Percentiles rank a stretch among this genome's conserved stretches.
phyloP scores from a whole-genome alignment of 805 yeast genomes.

The Torulaspora delbrueckii region DNA sequence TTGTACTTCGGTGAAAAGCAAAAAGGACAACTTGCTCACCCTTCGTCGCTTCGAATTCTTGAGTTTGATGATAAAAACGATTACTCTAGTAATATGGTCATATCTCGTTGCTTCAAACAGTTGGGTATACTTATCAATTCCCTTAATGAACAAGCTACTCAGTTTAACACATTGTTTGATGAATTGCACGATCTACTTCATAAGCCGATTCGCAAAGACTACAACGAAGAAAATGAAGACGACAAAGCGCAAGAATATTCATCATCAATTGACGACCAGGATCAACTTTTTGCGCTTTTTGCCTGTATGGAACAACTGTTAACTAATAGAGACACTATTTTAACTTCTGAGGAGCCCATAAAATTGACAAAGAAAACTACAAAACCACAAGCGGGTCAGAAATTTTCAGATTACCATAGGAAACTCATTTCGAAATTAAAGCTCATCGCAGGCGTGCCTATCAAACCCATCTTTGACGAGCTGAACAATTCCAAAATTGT shows the following conservation, averaged over 20 bases:
- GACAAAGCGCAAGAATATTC: conserved; percentile 73
- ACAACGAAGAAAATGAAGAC: conserved; percentile 34
- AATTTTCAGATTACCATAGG: conserved; percentile 32
- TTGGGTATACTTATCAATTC: conserved; percentile 13
- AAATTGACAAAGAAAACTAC: conserved; percentile 18
- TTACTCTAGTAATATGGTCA: conserved; percentile 20
- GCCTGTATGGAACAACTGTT: conserved; percentile 48
- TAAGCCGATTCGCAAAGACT: conserved; percentile 30
- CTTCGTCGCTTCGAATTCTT: conserved; percentile 11
- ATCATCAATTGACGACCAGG: conserved; percentile 69
- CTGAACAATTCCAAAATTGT: conserved; percentile 31
- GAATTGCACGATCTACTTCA: conserved; percentile 19
- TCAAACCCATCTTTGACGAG: conserved; percentile 33
- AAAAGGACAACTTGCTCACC: conserved; percentile 1
- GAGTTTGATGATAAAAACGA: conserved; percentile 19
- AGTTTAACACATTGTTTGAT: conserved; percentile 21
- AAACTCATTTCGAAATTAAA: conserved; percentile 26
- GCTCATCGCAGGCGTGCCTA: conserved; percentile 25
- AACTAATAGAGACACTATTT: conserved; percentile 39
- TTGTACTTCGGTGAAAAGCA: conserved; percentile 14
- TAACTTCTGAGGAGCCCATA: conserved; percentile 27
- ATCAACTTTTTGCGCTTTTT: conserved; percentile 54
- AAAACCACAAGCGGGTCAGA: conserved; percentile 18
- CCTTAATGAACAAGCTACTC: conserved; percentile 26
- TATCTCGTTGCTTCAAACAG: conserved; percentile 21